Evolutionary conservation across 192 early-diverging fungal genomes (phyloP).

Genomic region (Podila clonocystis): DNA sequence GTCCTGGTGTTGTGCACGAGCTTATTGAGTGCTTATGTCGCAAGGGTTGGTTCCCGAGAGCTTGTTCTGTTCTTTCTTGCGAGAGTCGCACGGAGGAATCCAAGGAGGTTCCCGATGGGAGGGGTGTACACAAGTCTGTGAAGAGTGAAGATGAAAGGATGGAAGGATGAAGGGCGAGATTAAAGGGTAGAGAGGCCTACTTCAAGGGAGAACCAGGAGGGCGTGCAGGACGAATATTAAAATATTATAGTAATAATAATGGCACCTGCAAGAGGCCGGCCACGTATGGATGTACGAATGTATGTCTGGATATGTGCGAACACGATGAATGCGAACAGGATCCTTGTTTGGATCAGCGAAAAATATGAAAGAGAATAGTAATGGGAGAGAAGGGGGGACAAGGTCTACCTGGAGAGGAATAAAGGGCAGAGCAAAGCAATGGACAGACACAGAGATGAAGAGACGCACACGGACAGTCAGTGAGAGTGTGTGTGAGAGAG

Average conservation of each 20-base stretch:
- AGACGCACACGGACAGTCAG: too few species aligned
- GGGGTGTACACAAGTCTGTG: not conserved
- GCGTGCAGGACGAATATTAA: not conserved
- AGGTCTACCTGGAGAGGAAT: too few species aligned
- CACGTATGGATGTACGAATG: not conserved
- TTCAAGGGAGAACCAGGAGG: not conserved
- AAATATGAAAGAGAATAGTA: not conserved
- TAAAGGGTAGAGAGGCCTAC: not conserved
- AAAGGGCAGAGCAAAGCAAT: too few species aligned
- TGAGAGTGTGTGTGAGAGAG: too few species aligned
- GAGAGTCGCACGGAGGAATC: constrained; percentile 1
- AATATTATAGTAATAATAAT: not conserved
- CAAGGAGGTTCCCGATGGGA: not conserved
- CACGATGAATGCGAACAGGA: not conserved
- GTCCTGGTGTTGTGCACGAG: not conserved
- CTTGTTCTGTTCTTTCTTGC: not conserved
- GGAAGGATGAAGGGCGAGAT: not conserved
- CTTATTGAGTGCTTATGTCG: constrained; percentile 4
- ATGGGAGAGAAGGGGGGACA: too few species aligned
- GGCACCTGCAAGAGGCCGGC: not conserved
- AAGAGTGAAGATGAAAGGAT: not conserved
- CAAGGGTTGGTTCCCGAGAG: constrained; percentile 1
- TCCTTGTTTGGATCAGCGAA: constrained; percentile 3
- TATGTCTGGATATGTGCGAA: too few species aligned
- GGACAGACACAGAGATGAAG: too few species aligned